A percentile compares a stretch with the other conserved stretches of the same genome.
Conservation (phyloP, 108 stramenopile genomes). For the Discostella stelligeroides region DNA sequence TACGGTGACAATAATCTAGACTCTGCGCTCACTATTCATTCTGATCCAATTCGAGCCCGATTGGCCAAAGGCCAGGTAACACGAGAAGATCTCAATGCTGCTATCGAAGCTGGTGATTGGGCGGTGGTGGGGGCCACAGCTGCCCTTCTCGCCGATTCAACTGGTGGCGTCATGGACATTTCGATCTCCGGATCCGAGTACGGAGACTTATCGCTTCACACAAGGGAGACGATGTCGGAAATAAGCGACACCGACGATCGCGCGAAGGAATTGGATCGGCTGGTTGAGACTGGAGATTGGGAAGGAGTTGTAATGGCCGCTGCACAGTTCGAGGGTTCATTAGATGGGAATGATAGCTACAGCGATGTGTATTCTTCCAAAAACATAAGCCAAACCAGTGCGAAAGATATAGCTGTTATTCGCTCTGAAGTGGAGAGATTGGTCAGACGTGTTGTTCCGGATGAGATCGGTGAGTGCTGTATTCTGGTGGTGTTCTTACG, state of each 20-base stretch:
- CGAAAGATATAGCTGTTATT: slow-evolving; percentile 29
- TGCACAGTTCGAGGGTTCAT: slow-evolving; percentile 36
- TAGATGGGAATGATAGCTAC: slow-evolving; percentile 1
- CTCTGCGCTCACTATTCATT: background rate
- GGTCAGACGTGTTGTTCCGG: slow-evolving; percentile 62
- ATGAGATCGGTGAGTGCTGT: slow-evolving; percentile 54
- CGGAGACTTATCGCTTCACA: background rate
- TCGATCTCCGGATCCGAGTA: slow-evolving; percentile 3
- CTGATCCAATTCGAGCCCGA: background rate
- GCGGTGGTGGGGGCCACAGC: slow-evolving; percentile 87
- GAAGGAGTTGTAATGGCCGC: slow-evolving; percentile 54
- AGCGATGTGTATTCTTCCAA: slow-evolving; percentile 1
- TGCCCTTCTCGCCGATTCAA: slow-evolving; percentile 67
- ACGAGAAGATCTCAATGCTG: slow-evolving; percentile 67
- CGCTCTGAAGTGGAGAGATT: slow-evolving; percentile 56
- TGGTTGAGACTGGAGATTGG: slow-evolving; percentile 52
- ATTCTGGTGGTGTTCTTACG: background rate
- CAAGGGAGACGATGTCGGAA: background rate
- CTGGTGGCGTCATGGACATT: slow-evolving; percentile 23
- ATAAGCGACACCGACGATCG: slow-evolving; percentile 5
- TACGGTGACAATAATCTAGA: background rate
- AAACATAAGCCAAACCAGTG: slow-evolving; percentile 7
- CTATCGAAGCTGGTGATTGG: slow-evolving; percentile 88
- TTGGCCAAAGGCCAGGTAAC: slow-evolving; percentile 25
- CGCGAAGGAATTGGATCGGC: slow-evolving; percentile 26